These are phyloP conservation scores for Parmelia sp. DNA, from an alignment of 495 filamentous ascomycete species.

Conservation along the genomic window DNA sequence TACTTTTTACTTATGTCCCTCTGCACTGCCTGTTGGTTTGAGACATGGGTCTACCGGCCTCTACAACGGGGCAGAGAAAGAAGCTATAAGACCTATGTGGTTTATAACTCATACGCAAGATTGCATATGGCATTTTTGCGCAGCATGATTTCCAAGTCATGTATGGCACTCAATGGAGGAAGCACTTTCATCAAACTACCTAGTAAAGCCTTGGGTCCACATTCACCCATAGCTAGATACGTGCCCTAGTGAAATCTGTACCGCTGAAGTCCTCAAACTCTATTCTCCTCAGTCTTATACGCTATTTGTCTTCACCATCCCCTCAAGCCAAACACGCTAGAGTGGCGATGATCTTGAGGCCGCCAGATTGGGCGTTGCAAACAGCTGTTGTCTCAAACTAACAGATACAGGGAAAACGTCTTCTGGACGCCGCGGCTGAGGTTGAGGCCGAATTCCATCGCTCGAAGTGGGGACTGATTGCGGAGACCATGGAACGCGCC, in stretches of 20 bases:
- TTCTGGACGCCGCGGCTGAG: not conserved
- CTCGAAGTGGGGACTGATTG: not conserved
- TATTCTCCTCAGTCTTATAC: not conserved
- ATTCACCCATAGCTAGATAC: no score
- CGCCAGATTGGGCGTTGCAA: not conserved
- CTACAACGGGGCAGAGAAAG: no score
- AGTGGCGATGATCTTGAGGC: not conserved
- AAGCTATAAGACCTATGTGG: no score
- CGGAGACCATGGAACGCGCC: not conserved
- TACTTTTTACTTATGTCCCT: not conserved
- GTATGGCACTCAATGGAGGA: not conserved
- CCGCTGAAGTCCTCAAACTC: not conserved
- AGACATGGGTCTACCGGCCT: no score
- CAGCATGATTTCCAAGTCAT: not conserved
- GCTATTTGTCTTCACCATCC: not conserved
- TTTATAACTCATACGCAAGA: no score
- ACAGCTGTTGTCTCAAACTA: no score
- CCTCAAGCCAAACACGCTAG: not conserved
- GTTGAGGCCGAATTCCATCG: not conserved
- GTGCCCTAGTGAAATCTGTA: not conserved
- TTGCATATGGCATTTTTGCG: not conserved
- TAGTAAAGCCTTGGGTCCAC: not conserved
- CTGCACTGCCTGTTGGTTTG: no score
- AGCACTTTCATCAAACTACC: not conserved
- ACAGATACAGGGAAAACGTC: not conserved